phyloP scores from a whole-genome alignment of 441 rosid genomes.

The Syzygium malaccense region DNA sequence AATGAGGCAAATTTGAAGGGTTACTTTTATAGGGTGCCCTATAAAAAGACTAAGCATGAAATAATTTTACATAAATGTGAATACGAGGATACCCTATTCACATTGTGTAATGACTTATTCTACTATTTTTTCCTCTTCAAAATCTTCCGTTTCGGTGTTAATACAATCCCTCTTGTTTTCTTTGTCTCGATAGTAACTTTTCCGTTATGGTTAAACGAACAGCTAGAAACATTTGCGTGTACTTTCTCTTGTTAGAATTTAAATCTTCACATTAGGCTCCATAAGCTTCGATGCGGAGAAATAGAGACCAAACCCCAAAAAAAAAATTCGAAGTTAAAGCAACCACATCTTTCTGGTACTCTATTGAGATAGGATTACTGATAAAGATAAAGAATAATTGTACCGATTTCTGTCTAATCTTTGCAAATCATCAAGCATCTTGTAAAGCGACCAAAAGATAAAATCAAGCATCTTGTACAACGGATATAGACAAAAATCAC shows the following conservation, averaged over 20 bases:
- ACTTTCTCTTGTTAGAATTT: not conserved
- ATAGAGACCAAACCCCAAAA: not conserved
- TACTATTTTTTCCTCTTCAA: not conserved
- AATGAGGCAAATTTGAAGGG: not conserved
- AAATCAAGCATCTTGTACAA: not conserved
- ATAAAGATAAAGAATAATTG: not conserved
- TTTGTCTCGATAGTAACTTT: not conserved
- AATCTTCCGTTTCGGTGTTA: not conserved
- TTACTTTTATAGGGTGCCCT: not conserved
- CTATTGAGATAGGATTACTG: not conserved
- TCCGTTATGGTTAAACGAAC: not conserved
- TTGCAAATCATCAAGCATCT: not conserved
- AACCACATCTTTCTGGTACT: not conserved
- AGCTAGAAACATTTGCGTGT: accelerated
- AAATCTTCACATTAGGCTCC: not conserved
- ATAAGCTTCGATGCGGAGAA: not conserved
- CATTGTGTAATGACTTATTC: not conserved
- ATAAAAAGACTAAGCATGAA: not conserved
- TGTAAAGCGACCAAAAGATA: not conserved
- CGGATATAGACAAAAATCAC: accelerated
- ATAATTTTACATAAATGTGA: not conserved
- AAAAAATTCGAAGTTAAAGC: not conserved
- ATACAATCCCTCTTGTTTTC: not conserved
- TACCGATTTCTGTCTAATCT: not conserved
- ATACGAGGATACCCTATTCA: not conserved